phyloP scores from a whole-genome alignment of 805 yeast genomes.

The Candida gorgasii region DNA sequence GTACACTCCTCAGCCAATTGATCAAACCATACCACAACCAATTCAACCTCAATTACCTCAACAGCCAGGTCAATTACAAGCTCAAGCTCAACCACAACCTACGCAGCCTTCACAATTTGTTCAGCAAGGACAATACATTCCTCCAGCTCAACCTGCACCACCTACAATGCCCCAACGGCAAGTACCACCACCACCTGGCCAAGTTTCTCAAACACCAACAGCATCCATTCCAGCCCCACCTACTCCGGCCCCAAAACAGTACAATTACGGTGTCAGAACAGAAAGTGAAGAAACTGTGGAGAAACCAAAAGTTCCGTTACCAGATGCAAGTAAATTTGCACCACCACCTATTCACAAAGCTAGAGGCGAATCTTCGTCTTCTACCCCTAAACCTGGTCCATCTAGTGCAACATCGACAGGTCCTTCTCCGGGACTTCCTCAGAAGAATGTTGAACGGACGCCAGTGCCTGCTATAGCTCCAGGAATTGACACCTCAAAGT shows the following conservation, averaged over 20 bases:
- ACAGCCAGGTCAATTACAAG: slow-evolving; percentile 4
- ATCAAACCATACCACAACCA: no score
- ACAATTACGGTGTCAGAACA: slow-evolving; percentile 5
- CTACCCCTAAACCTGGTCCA: background rate
- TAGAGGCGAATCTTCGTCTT: slow-evolving; percentile 18
- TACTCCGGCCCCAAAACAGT: slow-evolving; percentile 14
- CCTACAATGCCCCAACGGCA: slow-evolving; percentile 8
- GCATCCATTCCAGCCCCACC: slow-evolving; percentile 5
- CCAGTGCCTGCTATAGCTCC: slow-evolving; percentile 17
- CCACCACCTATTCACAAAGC: slow-evolving; percentile 44
- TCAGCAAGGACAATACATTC: slow-evolving; percentile 11
- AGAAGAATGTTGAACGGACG: background rate
- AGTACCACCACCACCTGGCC: slow-evolving; percentile 6
- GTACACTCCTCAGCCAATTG: no score
- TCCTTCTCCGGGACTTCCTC: slow-evolving; percentile 1
- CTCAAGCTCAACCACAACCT: slow-evolving; percentile 14
- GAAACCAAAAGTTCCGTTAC: slow-evolving; percentile 27
- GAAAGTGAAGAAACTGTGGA: slow-evolving; percentile 17
- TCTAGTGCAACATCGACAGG: slow-evolving; percentile 5
- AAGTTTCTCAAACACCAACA: slow-evolving; percentile 7
- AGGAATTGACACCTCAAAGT: slow-evolving; percentile 28
- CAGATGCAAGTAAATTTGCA: slow-evolving; percentile 38
- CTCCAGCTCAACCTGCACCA: background rate
- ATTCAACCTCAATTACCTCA: background rate
- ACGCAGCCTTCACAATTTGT: background rate